Percentiles rank a stretch among this genome's conserved stretches.
Evolutionary conservation across 2,329 filamentous ascomycete species (phyloP).

Genomic region (Rhynchosporium graminicola): DNA sequence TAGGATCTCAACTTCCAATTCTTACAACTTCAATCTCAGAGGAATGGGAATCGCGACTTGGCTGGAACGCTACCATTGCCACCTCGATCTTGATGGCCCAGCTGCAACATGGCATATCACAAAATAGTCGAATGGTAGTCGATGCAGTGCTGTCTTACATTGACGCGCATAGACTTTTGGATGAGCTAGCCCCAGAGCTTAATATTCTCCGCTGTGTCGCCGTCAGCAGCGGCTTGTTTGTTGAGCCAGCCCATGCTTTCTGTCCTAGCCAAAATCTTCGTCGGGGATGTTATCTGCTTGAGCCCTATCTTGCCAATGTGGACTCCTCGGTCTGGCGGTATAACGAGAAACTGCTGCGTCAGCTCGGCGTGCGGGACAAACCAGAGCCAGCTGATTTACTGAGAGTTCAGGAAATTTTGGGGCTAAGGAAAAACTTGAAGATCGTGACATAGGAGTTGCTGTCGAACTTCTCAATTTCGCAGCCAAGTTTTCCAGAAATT

Average conservation of each 20-base stretch:
- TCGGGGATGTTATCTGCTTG: conserved; percentile 24
- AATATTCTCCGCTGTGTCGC: conserved; percentile 25
- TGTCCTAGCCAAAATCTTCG: conserved; percentile 14
- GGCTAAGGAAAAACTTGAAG: conserved; percentile 24
- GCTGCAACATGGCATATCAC: conserved; percentile 25
- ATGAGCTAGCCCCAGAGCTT: conserved; percentile 19
- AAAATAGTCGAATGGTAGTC: conserved; percentile 21
- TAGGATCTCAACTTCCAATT: conserved; percentile 26
- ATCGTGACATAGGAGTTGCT: conserved; percentile 31
- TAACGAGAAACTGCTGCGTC: conserved; percentile 26
- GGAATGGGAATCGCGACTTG: conserved; percentile 28
- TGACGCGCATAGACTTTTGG: background rate
- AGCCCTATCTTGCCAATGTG: conserved; percentile 34
- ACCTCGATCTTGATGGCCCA: conserved; percentile 27
- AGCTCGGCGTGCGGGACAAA: conserved; percentile 28
- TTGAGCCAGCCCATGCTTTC: conserved; percentile 29
- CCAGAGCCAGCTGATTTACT: conserved; percentile 31
- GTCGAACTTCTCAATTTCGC: conserved; percentile 34
- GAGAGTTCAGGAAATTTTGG: conserved; percentile 29
- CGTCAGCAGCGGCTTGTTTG: conserved; percentile 16
- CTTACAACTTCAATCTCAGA: conserved; percentile 17
- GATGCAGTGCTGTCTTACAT: conserved; percentile 31
- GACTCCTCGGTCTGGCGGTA: conserved; percentile 30
- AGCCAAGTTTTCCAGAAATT: conserved; percentile 18
- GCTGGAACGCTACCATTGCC: conserved; percentile 28